These are phyloP conservation scores for Inga oerstediana DNA, from an alignment of 306 rosid species.

Conservation along the genomic window DNA sequence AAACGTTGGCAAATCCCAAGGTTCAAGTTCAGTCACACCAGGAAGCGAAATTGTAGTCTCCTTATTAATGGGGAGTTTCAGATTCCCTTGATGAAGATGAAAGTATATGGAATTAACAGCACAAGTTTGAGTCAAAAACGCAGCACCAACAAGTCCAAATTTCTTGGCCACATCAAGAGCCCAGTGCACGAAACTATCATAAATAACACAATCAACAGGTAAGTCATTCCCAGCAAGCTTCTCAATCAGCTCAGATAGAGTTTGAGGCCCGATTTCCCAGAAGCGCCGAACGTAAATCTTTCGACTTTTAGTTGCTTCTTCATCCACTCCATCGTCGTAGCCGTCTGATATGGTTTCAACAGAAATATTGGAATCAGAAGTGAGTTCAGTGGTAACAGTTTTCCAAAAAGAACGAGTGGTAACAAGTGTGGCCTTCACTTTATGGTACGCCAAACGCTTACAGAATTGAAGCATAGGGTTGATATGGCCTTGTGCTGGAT, in stretches of 20 bases:
- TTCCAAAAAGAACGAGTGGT: background rate
- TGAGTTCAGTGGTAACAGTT: background rate
- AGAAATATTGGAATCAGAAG: background rate
- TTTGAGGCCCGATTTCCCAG: conserved; percentile 1
- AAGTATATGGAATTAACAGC: background rate
- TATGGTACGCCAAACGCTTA: background rate
- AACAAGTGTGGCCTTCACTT: background rate
- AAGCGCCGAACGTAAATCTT: conserved; percentile 12
- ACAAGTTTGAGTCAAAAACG: background rate
- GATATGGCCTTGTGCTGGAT: background rate
- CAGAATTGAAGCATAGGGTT: conserved; percentile 2
- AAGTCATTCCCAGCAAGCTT: background rate
- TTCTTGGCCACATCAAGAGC: conserved; percentile 38
- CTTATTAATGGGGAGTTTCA: conserved; percentile 18
- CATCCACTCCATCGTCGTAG: conserved; percentile 7
- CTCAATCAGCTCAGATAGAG: background rate
- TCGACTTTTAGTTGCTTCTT: background rate
- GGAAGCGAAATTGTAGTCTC: conserved; percentile 12
- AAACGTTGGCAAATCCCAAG: conserved; percentile 39
- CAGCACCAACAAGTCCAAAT: conserved; percentile 17
- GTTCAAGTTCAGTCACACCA: conserved; percentile 10
- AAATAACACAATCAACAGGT: conserved; percentile 26
- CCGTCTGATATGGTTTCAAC: conserved; percentile 41
- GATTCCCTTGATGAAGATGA: conserved; percentile 24
- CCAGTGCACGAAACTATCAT: conserved; percentile 41